These are phyloP conservation scores for Candida sonorensis DNA, from an alignment of 805 yeast genomes.

Conservation along the genomic window DNA sequence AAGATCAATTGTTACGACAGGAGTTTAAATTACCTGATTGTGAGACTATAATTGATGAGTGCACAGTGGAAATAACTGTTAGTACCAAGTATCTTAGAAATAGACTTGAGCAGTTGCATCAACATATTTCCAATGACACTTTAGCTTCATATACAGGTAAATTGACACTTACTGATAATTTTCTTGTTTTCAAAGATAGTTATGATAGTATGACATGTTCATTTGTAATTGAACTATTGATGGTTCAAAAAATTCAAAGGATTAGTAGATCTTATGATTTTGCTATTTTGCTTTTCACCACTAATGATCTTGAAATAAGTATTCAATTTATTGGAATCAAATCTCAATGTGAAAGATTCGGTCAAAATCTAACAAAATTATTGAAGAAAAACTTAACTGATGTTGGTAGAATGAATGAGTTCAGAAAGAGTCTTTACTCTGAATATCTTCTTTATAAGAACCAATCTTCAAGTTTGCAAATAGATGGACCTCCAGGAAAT, in stretches of 20 bases:
- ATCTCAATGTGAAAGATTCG: slow-evolving; percentile 75
- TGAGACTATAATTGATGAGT: slow-evolving; percentile 60
- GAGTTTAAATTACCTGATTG: slow-evolving; percentile 67
- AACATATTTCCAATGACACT: slow-evolving; percentile 2
- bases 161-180: slow-evolving; percentile 69
- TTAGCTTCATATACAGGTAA: slow-evolving; percentile 35
- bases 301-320: slow-evolving; percentile 54
- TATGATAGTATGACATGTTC: slow-evolving; percentile 64
- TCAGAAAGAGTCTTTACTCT: slow-evolving; percentile 70
- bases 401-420: slow-evolving; percentile 55
- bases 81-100: slow-evolving; percentile 16
- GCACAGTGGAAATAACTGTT: slow-evolving; percentile 54
- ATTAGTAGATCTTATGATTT: slow-evolving; percentile 73
- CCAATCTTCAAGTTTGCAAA: slow-evolving; percentile 33
- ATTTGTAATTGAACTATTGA: slow-evolving; percentile 65
- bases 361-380: slow-evolving; percentile 54
- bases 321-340: slow-evolving; percentile 75
- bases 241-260: slow-evolving; percentile 80
- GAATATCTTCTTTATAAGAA: slow-evolving; percentile 70
- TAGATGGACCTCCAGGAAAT: slow-evolving; percentile 58
- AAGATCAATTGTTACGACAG: slow-evolving; percentile 63
- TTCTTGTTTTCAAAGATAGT: slow-evolving; percentile 64
- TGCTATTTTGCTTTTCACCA: slow-evolving; percentile 66
- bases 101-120: slow-evolving; percentile 7
- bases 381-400: slow-evolving; percentile 57